A percentile compares a stretch with the other conserved stretches of the same genome.
phyloP scores from a whole-genome alignment of 2,329 filamentous ascomycete genomes.

The Coleophoma eucalyptorum region DNA sequence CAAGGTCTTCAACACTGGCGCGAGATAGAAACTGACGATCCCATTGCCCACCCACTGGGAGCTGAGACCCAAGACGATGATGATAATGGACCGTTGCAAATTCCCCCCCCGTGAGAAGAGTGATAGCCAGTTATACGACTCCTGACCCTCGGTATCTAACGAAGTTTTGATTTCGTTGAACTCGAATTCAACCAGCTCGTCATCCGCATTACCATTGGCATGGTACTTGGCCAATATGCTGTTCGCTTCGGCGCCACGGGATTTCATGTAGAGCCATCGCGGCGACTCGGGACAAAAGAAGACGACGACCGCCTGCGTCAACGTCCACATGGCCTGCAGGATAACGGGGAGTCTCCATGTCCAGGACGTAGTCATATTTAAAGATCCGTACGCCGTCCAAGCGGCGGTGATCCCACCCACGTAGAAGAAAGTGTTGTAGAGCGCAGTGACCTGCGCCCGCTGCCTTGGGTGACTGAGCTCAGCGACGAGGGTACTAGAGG shows the following conservation, averaged over 20 bases:
- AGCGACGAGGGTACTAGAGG: too few species aligned
- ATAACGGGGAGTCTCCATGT: neutral
- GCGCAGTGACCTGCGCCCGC: neutral
- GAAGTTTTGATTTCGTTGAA: conserved; percentile 45
- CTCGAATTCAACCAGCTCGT: conserved; percentile 42
- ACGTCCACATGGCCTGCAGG: neutral
- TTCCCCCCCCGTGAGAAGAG: too few species aligned
- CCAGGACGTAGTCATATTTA: too few species aligned
- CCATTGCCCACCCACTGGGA: conserved; percentile 11
- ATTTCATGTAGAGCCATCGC: conserved; percentile 44
- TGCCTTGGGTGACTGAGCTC: neutral
- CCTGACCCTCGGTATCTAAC: conserved; percentile 38
- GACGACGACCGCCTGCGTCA: neutral
- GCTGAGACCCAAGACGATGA: conserved; percentile 1
- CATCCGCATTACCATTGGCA: conserved; percentile 39
- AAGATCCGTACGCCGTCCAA: too few species aligned
- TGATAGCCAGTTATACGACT: conserved; percentile 19
- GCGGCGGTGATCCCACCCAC: neutral
- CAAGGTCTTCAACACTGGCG: conserved; percentile 21
- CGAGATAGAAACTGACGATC: conserved; percentile 31
- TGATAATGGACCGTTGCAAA: conserved; percentile 5
- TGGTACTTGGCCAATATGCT: conserved; percentile 49
- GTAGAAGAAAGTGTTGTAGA: neutral
- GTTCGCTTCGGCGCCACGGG: conserved; percentile 46
- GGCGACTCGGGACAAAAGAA: conserved; percentile 18